Base-by-base conservation (phyloP, 495 filamentous ascomycete species). In the Tuber calosporum region DNA sequence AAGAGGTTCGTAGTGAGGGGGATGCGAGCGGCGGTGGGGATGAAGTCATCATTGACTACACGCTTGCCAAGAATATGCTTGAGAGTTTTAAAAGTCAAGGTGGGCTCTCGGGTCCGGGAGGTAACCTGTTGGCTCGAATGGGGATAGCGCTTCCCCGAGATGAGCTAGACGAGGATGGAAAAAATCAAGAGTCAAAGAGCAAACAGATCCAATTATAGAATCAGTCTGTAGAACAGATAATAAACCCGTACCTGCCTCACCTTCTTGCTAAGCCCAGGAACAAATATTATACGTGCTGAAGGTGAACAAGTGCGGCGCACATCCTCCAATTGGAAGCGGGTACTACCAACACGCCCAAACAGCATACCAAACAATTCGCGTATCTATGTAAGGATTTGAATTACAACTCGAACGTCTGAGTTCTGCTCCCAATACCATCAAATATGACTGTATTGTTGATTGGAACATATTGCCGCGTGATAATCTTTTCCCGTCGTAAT, bases 401-500 rank as follows among this genome's bases (percentile, higher is more conserved):
- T 58, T 78, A 82, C 34, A 82, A 70, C 38, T 80, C 75, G 76
- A 92, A 87, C 75, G 96, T 91, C 81, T 90, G 89, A 72, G 87
- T 91, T 83, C 89, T 89, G 83, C 93, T 96, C 73, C 82, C 84
- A 36, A 97, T 90, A 67, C 95, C 95, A 84, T 98, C 93, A 81
- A 96, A 97, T 71, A 98, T 85, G 82, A 93, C 94, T 15, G 91
- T 94, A 82, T 97, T 95, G 80, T 97, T 93, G 71, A 97, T 88
- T 26, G 95, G 95, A 19, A 97, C 87, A 85, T 99, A 99, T 86
- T 99, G 95, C 83, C 92, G 89, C 68, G 95, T 99, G 74, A 98
- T 86, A 39, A 97, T 90, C 79, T 81, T 43, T 66, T 15, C 11
- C 8, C 26, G 26, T 72, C 48, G 68, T 37, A 34, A 43, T 22